These are phyloP conservation scores for Cyberlindnera xylosilytica DNA, from an alignment of 805 yeast species.

Conservation along the genomic window DNA sequence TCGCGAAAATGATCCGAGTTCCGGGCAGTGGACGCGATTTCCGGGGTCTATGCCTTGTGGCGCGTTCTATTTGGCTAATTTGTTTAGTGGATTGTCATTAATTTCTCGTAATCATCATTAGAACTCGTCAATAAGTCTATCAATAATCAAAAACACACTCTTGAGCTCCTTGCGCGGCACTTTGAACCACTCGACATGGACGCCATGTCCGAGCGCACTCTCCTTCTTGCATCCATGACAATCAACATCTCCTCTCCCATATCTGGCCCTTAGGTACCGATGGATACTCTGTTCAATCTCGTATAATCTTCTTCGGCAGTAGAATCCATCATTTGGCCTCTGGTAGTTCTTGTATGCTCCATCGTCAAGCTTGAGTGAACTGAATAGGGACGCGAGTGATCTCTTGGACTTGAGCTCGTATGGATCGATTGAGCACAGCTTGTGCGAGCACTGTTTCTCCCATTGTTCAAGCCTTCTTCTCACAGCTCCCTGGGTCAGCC, in stretches of 20 bases:
- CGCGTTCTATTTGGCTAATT: no score
- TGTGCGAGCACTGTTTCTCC: constrained; percentile 26
- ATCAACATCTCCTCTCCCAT: constrained; percentile 24
- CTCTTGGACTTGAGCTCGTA: neutral
- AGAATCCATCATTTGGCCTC: constrained; percentile 16
- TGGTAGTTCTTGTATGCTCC: constrained; percentile 6
- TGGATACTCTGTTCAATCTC: constrained; percentile 23
- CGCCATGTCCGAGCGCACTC: constrained; percentile 11
- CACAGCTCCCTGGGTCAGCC: constrained; percentile 24
- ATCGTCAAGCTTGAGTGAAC: constrained; percentile 6
- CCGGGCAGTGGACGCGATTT: neutral
- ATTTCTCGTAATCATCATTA: no score
- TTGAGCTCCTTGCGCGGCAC: constrained; percentile 17
- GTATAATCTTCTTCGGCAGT: constrained; percentile 9
- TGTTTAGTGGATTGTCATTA: no score
- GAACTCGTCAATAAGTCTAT: constrained; percentile 6
- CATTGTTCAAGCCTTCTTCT: constrained; percentile 22
- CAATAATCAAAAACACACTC: constrained; percentile 16
- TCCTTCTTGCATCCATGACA: constrained; percentile 24
- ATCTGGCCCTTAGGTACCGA: constrained; percentile 10
- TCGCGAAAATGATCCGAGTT: neutral
- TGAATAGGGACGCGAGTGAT: constrained; percentile 6
- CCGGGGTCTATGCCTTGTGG: no score
- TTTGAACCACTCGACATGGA: constrained; percentile 28
- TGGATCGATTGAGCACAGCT: constrained; percentile 17